Conservation (phyloP, 257 asterid species). For the Forsythia viridissima region DNA sequence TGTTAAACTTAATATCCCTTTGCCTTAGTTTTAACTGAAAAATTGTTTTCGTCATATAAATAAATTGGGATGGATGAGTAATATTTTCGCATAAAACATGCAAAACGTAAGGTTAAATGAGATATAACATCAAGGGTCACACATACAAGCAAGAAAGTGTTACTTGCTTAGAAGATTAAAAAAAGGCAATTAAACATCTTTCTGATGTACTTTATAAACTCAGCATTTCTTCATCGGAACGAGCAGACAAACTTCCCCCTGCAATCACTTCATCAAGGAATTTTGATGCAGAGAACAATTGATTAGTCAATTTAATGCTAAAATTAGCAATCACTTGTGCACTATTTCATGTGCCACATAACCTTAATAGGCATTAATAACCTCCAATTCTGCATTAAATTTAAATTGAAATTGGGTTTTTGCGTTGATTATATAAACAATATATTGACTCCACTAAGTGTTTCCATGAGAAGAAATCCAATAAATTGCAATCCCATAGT, state of each 20-base stretch:
- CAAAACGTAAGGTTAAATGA: background rate
- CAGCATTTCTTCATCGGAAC: background rate
- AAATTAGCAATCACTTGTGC: background rate
- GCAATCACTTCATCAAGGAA: no score
- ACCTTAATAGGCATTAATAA: background rate
- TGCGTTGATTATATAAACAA: background rate
- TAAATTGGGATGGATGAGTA: conserved; percentile 8
- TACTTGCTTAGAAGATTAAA: background rate
- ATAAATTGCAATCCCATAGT: no score
- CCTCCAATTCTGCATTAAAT: background rate
- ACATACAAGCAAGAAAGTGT: background rate
- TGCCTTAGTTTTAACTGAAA: conserved; percentile 13
- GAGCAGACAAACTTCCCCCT: background rate
- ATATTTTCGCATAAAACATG: background rate
- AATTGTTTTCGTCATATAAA: background rate
- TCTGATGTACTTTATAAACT: background rate
- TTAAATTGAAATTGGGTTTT: background rate
- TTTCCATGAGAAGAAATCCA: background rate
- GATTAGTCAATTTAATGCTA: background rate
- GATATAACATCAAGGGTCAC: background rate
- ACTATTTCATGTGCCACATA: background rate
- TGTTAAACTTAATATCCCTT: background rate
- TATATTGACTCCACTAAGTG: background rate
- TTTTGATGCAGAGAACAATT: background rate
- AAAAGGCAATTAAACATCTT: background rate